phyloP scores from a whole-genome alignment of 169 alveolate species.

The Plasmodium inui region DNA sequence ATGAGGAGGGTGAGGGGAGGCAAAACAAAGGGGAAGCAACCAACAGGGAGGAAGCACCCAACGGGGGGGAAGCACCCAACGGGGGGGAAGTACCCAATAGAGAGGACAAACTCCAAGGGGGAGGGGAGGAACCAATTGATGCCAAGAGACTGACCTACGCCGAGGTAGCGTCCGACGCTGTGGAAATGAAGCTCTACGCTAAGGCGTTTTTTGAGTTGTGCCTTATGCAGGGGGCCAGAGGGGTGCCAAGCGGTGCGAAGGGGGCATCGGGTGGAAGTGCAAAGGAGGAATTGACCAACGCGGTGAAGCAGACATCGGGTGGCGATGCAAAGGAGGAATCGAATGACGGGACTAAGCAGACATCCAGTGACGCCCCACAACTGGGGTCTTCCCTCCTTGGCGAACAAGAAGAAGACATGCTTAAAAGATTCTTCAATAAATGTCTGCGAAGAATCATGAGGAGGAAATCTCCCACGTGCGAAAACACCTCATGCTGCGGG shows the following conservation, averaged over 20 bases:
- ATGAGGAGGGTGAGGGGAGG: neutral
- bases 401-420: neutral
- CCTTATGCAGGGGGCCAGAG: slow-evolving; percentile 4
- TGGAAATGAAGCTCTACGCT: slow-evolving; percentile 66
- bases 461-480: slow-evolving; percentile 73
- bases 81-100: neutral
- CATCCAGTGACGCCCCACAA: neutral
- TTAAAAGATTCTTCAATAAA: slow-evolving; percentile 43
- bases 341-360: no score
- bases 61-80: neutral
- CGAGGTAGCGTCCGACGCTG: slow-evolving; percentile 63
- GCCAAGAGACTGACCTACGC: neutral
- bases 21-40: neutral
- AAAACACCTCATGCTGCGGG: slow-evolving; percentile 83
- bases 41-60: neutral
- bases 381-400: neutral
- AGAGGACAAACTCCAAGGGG: neutral
- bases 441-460: slow-evolving; percentile 45
- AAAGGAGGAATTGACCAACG: no score
- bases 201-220: slow-evolving; percentile 66
- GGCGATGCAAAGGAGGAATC: no score
- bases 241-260: neutral
- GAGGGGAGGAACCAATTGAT: neutral
- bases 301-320: no score
- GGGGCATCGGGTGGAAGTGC: neutral